Evolutionary conservation across 352 stramenopile genomes (phyloP), one percentile per base, ranked within the genome.

Genomic region (Blastocystis sp.): DNA sequence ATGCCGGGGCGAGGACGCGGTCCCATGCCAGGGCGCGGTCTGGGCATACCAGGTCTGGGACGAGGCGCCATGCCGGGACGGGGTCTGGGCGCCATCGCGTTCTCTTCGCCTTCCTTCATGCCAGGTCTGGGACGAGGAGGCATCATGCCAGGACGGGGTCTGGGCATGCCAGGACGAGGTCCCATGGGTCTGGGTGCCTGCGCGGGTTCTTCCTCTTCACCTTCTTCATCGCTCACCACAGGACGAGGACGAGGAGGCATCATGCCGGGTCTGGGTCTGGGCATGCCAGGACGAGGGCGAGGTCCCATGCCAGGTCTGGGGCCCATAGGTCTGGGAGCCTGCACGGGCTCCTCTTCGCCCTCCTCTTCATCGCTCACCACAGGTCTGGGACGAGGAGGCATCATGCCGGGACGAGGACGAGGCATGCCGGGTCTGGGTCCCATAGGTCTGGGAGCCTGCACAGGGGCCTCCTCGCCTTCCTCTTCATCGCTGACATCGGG

Each of bases 1-100:
- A 85, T 85, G n/a, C 74, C 74, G 31, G 74, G 74, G 33, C 74
- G 74, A 9, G 63, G 12, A 16, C 45, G 45, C 45, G 45, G 45
- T 19, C 45, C 45, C 45, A 55, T 55, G 31, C 63, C 63, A 29
- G 62, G 62, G 29, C 62, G 62, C 12, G 70, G 70, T 50, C 70
- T 62, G 24, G 70, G 70, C 70, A 81, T 81, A 26, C 70, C 70
- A 59, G 69, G 69, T 62, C 69, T 60, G 26, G 70, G 70, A 65
- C 70, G 70, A 29, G 70, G 70, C 41, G 50, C 59, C 66, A 77
- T 77, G 31, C 74, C 55, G 24, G 74, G 74, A 60, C 74, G 29
- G 41, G 74, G 74, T 55, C 66, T 50, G 33, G 66, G 66, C 9
- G n/a, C 66, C 66, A 77, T 77, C 37, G 51, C 55, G 2, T 50